A percentile compares a stretch with the other conserved stretches of the same genome.
Conservation (phyloP, 257 asterid species). For the Nyctanthes arbortristis region DNA sequence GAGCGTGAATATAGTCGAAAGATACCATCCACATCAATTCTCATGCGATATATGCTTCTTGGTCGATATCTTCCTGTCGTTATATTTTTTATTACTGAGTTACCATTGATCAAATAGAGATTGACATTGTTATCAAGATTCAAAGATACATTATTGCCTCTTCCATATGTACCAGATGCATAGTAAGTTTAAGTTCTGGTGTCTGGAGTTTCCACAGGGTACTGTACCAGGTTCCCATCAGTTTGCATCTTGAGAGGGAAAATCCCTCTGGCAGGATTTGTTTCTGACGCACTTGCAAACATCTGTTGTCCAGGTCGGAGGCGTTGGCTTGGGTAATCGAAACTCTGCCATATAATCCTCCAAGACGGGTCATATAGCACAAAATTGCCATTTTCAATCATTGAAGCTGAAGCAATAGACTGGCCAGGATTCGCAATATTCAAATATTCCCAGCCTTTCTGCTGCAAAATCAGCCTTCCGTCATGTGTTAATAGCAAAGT, state of each 20-base stretch:
- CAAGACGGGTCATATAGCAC: slow-evolving; percentile 26
- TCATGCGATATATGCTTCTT: slow-evolving; percentile 21
- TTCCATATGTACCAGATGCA: accelerated
- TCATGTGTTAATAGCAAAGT: slow-evolving; percentile 18
- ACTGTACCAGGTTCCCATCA: slow-evolving; percentile 43
- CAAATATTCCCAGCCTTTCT: background rate
- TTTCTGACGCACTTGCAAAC: slow-evolving; percentile 31
- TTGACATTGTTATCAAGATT: slow-evolving; percentile 25
- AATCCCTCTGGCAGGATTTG: slow-evolving; percentile 17
- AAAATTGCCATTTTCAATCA: slow-evolving; percentile 36
- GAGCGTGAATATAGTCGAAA: slow-evolving; percentile 30
- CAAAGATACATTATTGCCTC: background rate
- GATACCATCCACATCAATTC: slow-evolving; percentile 38
- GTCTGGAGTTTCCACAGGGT: slow-evolving; percentile 17
- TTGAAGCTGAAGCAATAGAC: slow-evolving; percentile 25
- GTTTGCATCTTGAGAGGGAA: slow-evolving; percentile 30
- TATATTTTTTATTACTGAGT: background rate
- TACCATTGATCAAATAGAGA: slow-evolving; percentile 28
- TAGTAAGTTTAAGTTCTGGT: slow-evolving; percentile 6
- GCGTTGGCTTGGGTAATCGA: slow-evolving; percentile 30
- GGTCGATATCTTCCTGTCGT: slow-evolving; percentile 18
- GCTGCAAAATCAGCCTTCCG: slow-evolving; percentile 31
- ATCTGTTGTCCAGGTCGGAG: slow-evolving; percentile 9
- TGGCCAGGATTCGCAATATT: background rate
- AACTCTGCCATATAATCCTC: slow-evolving; percentile 34